A percentile compares a stretch with the other conserved stretches of the same genome.
These are phyloP conservation scores for Amniculicola lignicola DNA, from an alignment of 495 filamentous ascomycete genomes.

Conservation along the genomic window DNA sequence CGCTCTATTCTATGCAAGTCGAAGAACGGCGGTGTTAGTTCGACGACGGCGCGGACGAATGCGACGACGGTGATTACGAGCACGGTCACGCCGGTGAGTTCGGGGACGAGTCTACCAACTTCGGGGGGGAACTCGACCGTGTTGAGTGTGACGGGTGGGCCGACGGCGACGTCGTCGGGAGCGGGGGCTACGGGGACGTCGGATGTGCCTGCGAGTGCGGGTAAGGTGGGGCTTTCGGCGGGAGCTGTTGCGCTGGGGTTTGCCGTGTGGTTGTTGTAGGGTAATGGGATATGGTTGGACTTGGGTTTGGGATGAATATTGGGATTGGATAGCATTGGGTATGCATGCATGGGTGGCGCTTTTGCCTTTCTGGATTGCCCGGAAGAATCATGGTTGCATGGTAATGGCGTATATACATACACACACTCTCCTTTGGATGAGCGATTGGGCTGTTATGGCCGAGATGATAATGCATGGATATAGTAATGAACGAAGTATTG, in stretches of 20 bases:
- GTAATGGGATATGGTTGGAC: too few relatives aligned
- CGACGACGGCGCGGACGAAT: neutral
- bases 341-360: too few relatives aligned
- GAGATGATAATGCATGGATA: too few relatives aligned
- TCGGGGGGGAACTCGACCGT: neutral
- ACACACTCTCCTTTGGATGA: too few relatives aligned
- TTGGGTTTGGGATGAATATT: too few relatives aligned
- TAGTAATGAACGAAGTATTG: too few relatives aligned
- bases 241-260: slow-evolving; percentile 3
- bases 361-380: too few relatives aligned
- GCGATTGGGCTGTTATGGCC: too few relatives aligned
- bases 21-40: neutral
- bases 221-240: neutral
- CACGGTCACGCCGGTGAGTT: neutral
- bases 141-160: neutral
- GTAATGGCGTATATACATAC: too few relatives aligned
- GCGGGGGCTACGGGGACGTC: neutral
- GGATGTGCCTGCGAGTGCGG: neutral
- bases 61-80: neutral
- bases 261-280: slow-evolving; percentile 3
- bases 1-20: slow-evolving; percentile 8
- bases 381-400: too few relatives aligned
- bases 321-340: too few relatives aligned
- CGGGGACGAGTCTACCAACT: neutral
- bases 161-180: neutral